Percentiles rank a stretch among this genome's conserved stretches.
Evolutionary conservation across 1,284 basidiomycete genomes (phyloP).

Genomic region (Cryptococcus neoformans): DNA sequence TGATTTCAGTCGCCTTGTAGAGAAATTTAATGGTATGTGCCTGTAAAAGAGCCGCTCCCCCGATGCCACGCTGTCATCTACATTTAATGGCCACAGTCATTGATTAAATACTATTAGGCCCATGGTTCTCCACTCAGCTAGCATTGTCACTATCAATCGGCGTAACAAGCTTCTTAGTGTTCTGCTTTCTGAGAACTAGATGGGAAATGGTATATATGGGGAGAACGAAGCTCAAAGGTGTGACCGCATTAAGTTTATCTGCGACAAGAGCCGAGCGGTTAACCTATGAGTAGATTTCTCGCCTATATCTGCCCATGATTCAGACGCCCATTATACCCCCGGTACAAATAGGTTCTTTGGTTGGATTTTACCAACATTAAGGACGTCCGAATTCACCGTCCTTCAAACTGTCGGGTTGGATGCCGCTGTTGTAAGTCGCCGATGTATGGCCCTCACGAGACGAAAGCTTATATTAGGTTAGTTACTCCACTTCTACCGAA

Average conservation of each 20-base stretch:
- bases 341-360: slow-evolving; percentile 63
- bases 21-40: slow-evolving; percentile 31
- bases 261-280: neutral
- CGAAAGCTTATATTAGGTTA: slow-evolving; percentile 37
- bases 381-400: slow-evolving; percentile 88
- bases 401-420: slow-evolving; percentile 95
- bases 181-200: slow-evolving; percentile 79
- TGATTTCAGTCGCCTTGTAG: slow-evolving; percentile 11
- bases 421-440: slow-evolving; percentile 73
- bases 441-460: neutral
- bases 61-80: no score
- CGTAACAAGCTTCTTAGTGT: slow-evolving; percentile 72
- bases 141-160: slow-evolving; percentile 76
- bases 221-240: slow-evolving; percentile 89
- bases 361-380: slow-evolving; percentile 90
- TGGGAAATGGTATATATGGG: slow-evolving; percentile 91
- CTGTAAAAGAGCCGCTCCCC: no score
- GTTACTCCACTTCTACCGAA: slow-evolving; percentile 94
- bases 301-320: slow-evolving; percentile 33
- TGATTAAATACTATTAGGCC: slow-evolving; percentile 15
- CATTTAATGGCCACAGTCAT: no score
- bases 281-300: slow-evolving; percentile 34
- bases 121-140: slow-evolving; percentile 76
- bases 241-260: slow-evolving; percentile 16
- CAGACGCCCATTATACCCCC: slow-evolving; percentile 22